These are phyloP conservation scores for Ammopiptanthus mongolicus DNA, from an alignment of 306 rosid genomes.

Conservation along the genomic window DNA sequence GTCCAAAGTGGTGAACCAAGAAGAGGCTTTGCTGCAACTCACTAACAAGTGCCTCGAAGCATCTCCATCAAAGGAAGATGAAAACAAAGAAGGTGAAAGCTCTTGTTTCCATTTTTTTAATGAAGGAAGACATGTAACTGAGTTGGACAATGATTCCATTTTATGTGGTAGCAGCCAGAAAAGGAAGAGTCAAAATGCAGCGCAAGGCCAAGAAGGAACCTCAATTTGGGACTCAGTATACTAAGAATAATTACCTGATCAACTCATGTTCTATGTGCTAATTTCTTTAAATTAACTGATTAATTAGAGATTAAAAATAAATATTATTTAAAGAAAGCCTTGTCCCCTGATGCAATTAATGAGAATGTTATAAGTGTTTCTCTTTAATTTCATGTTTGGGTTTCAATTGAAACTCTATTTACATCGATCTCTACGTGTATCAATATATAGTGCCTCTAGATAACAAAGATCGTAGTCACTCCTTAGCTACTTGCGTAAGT, in stretches of 20 bases:
- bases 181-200: no score
- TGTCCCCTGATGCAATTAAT: not conserved
- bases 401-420: conserved; percentile 20
- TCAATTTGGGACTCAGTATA: conserved; percentile 51
- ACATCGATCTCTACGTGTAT: conserved; percentile 11
- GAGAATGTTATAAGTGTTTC: not conserved
- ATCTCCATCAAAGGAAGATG: not conserved
- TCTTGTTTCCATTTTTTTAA: not conserved
- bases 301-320: not conserved
- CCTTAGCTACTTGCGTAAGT: not conserved
- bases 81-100: not conserved
- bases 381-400: conserved; percentile 1
- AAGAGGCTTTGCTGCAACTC: conserved; percentile 36
- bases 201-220: conserved; percentile 26
- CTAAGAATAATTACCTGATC: not conserved
- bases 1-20: conserved; percentile 52
- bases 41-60: conserved; percentile 27
- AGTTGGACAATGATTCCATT: not conserved
- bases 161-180: conserved; percentile 9
- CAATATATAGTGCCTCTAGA: not conserved
- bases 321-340: not conserved
- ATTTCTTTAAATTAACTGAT: not conserved
- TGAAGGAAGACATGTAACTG: no score
- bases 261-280: not conserved
- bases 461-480: not conserved